Base-by-base conservation (phyloP, 2,329 filamentous ascomycete genomes). In the Clarireedia monteithiana region DNA sequence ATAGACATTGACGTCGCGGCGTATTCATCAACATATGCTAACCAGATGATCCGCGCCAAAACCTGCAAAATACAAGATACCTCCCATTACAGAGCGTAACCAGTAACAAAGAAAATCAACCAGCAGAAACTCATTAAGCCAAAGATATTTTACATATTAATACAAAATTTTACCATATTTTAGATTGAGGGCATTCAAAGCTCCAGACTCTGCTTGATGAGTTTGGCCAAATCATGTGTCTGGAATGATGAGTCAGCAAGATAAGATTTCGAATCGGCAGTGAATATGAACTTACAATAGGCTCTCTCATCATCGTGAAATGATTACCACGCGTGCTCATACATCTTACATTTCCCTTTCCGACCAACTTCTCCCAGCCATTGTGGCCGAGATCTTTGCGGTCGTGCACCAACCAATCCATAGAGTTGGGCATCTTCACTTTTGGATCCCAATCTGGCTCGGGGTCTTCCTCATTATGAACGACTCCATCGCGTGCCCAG, bases 401-500 rank as follows among this genome's bases (percentile, higher is more conserved):
- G 74, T 89, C 85, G 68, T 89, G 82, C 3, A 89, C 76, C 53
- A 90, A 73, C 80, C 86, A 90, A 68, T 79, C 79, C 67, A 78
- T 85, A 6, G 52, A 56, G 20, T 61, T 62, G 70, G 77, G 58
- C 58, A 59, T 59, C 39, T 20, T 84, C 65, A 74, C 76, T 34
- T 75, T 76, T 12, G 77, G 77, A 55, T 82, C 80, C 0, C 80
- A 79, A 59, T 82, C 77, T 0, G 84, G 84, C 44, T 81, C 77
- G 30, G 83, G 83, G 67, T 86, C 84, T 49, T 77, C 77, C 9
- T 82, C 80, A 56, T 79, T 74, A 39, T 55, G 53, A 72, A 84
- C 88, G 6, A 89, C 83, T 59, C 86, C 86, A 56, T 89, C 85
- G 59, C 82, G 80, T 65, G 84, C 88, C 82, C 85, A 89, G 63